Evolutionary conservation across 129 eudicot genomes (phyloP).

Genomic region (Tanacetum coccineum): DNA sequence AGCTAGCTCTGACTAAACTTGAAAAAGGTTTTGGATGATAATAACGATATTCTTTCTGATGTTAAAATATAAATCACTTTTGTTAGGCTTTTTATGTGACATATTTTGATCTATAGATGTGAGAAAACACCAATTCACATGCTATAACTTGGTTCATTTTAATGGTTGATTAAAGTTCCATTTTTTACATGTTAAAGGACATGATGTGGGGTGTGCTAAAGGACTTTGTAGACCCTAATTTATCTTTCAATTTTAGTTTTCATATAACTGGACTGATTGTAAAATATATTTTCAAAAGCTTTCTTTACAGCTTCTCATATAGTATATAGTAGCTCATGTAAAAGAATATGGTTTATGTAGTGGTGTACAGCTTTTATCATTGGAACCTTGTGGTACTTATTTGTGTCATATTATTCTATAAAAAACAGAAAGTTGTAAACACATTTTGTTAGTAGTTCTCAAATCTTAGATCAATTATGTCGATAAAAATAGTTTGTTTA

Average conservation of each 20-base stretch:
- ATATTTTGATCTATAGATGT: slow-evolving; percentile 1
- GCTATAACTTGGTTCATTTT: slow-evolving; percentile 10
- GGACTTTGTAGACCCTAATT: neutral
- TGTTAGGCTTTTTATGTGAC: neutral
- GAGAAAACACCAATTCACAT: slow-evolving; percentile 4
- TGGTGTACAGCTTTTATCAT: neutral
- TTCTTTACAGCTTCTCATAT: neutral
- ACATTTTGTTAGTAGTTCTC: no score
- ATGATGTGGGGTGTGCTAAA: neutral
- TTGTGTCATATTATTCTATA: no score
- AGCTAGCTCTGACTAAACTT: no score
- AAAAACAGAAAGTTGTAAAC: no score
- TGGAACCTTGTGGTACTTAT: no score
- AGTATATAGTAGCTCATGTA: neutral
- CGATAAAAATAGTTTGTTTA: no score
- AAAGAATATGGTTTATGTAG: neutral
- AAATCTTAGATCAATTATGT: no score
- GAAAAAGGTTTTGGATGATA: neutral
- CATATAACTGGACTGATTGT: neutral
- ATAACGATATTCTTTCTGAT: neutral
- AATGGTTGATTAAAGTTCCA: neutral
- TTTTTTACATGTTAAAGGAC: slow-evolving; percentile 12
- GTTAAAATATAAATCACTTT: neutral
- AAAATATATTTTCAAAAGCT: neutral
- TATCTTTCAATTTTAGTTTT: neutral